A percentile compares a stretch with the other conserved stretches of the same genome.
Conservation (phyloP, 441 rosid species). For the Croton setiger region DNA sequence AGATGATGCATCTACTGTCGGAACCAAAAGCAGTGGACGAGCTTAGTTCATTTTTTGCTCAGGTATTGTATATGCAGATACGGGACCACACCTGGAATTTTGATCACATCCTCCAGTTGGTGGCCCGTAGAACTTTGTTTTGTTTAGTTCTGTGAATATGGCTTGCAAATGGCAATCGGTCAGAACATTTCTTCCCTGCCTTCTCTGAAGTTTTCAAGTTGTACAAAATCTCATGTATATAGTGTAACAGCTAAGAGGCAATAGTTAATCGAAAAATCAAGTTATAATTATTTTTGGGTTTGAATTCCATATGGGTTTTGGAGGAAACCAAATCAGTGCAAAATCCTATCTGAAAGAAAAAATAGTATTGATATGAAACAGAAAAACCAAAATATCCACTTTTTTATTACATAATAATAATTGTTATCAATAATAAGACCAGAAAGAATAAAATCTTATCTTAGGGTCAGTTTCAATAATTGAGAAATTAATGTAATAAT, state of each 20-base stretch:
- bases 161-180: too few species aligned
- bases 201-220: background rate
- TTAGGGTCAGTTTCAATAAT: too few species aligned
- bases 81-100: background rate
- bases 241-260: too few species aligned
- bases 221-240: background rate
- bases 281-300: too few species aligned
- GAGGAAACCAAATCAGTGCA: too few species aligned
- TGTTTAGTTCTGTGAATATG: constrained; percentile 8
- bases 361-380: too few species aligned
- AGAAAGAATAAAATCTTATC: constrained; percentile 8
- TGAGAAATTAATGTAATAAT: too few species aligned
- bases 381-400: background rate
- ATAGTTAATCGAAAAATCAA: too few species aligned
- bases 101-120: background rate
- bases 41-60: background rate
- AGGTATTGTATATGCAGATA: background rate
- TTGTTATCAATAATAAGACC: background rate
- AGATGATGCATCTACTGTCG: background rate
- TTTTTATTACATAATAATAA: too few species aligned
- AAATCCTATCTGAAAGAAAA: too few species aligned
- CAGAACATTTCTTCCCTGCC: background rate
- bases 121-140: background rate
- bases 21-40: background rate
- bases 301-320: too few species aligned